Evolutionary conservation across 2,329 filamentous ascomycete genomes (phyloP), one percentile per base, ranked within the genome.

Genomic region (Phialophora tarda): DNA sequence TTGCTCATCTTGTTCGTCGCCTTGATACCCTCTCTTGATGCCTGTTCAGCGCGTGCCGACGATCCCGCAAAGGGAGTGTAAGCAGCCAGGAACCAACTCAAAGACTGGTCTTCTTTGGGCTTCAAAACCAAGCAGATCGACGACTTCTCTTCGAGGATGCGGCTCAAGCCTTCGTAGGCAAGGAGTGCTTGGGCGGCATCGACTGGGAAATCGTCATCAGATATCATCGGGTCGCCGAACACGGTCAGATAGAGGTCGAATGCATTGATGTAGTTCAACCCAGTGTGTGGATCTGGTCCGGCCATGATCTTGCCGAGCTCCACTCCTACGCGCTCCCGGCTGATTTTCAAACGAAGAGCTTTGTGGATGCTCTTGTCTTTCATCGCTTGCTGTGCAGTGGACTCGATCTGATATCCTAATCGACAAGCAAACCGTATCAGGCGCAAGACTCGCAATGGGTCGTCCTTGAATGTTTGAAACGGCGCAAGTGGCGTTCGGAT

Each of bases 301-400:
- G 87, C 89, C 21, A 98, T 82, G 88, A 96, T 96, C 82, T 98
- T 98, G 75, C 94, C 91, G 3, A 97, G 74, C 76, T 99, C 95
- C 3, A 90, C 85, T 0, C 92, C 92, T 1, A 99, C 89, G 64
- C 95, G 85, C 78, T 99, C 95, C 62, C 93, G 88, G 74, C 91
- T 97, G 71, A 99, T 98, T 77, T 99, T 99, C 32, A 89, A 78
- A 58, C 85, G 87, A n/a, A 99, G 81, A 3, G 92, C 91, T 11
- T 88, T 82, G 65, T 93, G 85, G 57, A 99, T 95, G n/a, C 85
- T 84, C n/a, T 80, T 75, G 71, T 96, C 85, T 12, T 84, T 85
- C 94, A 99, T 99, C 26, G 87, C 89, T 50, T 81, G 75, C 74
- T 90, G 86, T 0, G 90, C 89, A 32, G 84, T 82, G 0, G 82